Evolutionary conservation across 2,329 filamentous ascomycete species (phyloP).

Genomic region (Escovopsis sp.): DNA sequence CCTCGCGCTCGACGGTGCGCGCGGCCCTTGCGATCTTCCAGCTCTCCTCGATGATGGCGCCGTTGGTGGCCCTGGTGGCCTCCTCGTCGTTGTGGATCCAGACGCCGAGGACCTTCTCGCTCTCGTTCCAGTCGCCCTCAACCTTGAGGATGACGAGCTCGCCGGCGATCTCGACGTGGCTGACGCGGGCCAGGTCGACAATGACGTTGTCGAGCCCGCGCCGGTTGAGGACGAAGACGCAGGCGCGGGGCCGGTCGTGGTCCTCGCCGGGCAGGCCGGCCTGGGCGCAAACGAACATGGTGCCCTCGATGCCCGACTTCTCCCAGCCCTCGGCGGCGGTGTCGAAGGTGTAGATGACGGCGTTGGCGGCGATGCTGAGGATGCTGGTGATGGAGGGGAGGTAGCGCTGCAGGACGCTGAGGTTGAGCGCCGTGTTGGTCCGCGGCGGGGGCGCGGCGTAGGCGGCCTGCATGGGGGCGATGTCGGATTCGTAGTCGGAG

Average conservation of each 20-base stretch:
- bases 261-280: constrained; percentile 18
- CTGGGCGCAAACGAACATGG: constrained; percentile 71
- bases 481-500: constrained; percentile 55
- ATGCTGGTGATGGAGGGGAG: constrained; percentile 60
- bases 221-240: constrained; percentile 61
- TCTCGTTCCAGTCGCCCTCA: constrained; percentile 19
- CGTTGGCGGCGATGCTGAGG: constrained; percentile 68
- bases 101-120: constrained; percentile 33
- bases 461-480: constrained; percentile 26
- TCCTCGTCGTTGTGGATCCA: constrained; percentile 39
- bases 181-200: constrained; percentile 45
- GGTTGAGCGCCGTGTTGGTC: constrained; percentile 75
- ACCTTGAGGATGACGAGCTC: constrained; percentile 38
- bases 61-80: constrained; percentile 27
- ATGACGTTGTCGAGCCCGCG: constrained; percentile 57
- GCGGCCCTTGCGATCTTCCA: constrained; percentile 25
- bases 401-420: constrained; percentile 70
- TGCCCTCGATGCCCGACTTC: constrained; percentile 73
- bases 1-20: constrained; percentile 15
- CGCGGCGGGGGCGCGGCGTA: constrained; percentile 39
- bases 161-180: constrained; percentile 47
- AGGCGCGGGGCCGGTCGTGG: constrained; percentile 26
- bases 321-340: constrained; percentile 57
- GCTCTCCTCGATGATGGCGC: constrained; percentile 26
- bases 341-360: constrained; percentile 71